Evolutionary conservation across 169 alveolate species (phyloP), one percentile per base, ranked within the genome.

Genomic region (Plasmodium gonderi): DNA sequence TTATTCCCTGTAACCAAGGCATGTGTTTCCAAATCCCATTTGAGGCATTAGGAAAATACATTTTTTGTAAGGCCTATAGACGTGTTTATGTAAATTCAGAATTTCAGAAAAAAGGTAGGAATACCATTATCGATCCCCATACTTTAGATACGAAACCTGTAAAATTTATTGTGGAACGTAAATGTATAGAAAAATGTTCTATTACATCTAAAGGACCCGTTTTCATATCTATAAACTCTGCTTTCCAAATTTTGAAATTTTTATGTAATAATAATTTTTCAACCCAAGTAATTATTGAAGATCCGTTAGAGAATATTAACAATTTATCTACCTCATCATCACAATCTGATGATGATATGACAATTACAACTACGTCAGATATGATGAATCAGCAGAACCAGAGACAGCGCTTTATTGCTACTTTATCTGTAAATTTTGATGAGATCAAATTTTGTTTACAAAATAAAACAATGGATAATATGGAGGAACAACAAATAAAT

Each of bases 61-160:
- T 87, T 8, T 87, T 87, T 87, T 87, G 93, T 87, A 87, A 87
- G 67, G 93, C 93, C n/a, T 87, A 87, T 65, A 87, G 93, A 75
- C 51, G 68, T 74, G 68, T 87, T 26, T 47, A 87, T 65, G 17
- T 29, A 60, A 75, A 87, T 75, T 36, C 67, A 11, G 29, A 8
- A 64, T 51, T 29, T 54, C 83, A 75, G 29, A 54, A 87, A 54
- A 38, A 65, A 60, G 89, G 23, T 0, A 40, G 44, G 17, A 72
- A 87, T 11, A 87, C 89, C n/a, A 75, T 87, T 12, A 40, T 87
- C 29, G 93, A 87, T 20, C 93, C 93, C 1, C 93, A 87, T 60
- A 87, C 93, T 1, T 65, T n/a, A 17, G 12, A 20, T 36, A 76
- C 14, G n/a, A 87, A 54, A 44, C 93, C 93, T 33, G 69, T 87